Evolutionary conservation across 768 basidiomycete genomes (phyloP), one percentile per base, ranked within the genome.

Genomic region (Chalciporus sphaerocephalus): DNA sequence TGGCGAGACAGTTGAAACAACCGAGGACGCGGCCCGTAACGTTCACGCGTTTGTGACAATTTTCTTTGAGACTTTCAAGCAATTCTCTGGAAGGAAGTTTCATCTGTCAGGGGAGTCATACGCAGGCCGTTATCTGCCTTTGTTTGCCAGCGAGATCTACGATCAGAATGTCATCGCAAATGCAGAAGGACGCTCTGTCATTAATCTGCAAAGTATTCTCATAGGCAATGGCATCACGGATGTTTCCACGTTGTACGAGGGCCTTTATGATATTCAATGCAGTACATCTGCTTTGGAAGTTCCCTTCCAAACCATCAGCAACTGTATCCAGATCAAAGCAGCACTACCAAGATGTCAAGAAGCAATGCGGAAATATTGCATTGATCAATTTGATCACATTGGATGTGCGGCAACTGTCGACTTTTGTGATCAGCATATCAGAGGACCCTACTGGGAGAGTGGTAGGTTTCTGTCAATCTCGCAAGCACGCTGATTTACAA

Each of bases 11-110:
- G 70, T 87, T 15, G 80, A 78, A 46, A 88, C 84, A 0, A 86
- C 88, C 0, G 87, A 91, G 63, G 81, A 81, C n/a, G 89, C 88
- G 0, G 84, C 87, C 4, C 78, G 76, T 50, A 84, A 91, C 55
- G 69, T 90, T 30, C 73, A 83, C 39, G 82, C 87, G 0, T 91
- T 91, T 64, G 70, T 90, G 42, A 69, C 78, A 2, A 83, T 92
- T 44, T 89, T 90, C 67, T 87, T 89, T 54, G 83, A 89, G 52
- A 81, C 82, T 0, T 92, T 91, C 69, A 69, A 73, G 12, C 76
- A 87, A 52, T 89, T 86, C 63, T 60, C 78, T 38, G 85, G 84
- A 3, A 67, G 87, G 18, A 69, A 77, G 0, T 72, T 92, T 36
- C 85, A 89, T 52, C 70, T 91, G 40, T 74, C 87, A 0, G 89